Conservation (phyloP, 2,329 filamentous ascomycete species). For the Achaetomium macrosporum region DNA sequence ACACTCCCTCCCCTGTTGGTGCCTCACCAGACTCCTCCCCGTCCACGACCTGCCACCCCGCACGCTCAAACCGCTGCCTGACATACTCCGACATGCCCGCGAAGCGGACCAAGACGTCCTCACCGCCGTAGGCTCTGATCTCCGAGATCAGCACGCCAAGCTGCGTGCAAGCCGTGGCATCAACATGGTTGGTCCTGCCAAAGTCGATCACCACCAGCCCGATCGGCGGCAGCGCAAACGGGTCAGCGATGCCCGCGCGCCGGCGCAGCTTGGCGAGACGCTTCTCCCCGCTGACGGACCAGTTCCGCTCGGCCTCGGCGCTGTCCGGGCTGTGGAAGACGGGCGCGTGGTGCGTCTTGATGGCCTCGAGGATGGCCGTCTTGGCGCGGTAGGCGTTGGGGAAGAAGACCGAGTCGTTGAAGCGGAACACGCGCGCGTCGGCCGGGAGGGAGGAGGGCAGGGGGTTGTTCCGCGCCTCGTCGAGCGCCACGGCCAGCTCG, state of each 20-base stretch:
- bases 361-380: slow-evolving; percentile 41
- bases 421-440: slow-evolving; percentile 51
- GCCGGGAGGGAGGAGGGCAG: slow-evolving; percentile 29
- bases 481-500: slow-evolving; percentile 23
- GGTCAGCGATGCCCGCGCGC: slow-evolving; percentile 31
- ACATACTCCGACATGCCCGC: slow-evolving; percentile 41
- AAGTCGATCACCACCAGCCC: slow-evolving; percentile 48
- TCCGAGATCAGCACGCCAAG: slow-evolving; percentile 44
- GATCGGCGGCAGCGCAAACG: slow-evolving; percentile 35
- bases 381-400: slow-evolving; percentile 53
- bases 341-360: slow-evolving; percentile 42
- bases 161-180: slow-evolving; percentile 46
- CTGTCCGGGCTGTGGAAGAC: slow-evolving; percentile 32
- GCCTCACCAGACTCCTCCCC: slow-evolving; percentile 25
- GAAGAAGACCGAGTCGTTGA: slow-evolving; percentile 55
- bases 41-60: slow-evolving; percentile 27
- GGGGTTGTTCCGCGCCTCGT: slow-evolving; percentile 22
- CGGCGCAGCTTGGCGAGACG: slow-evolving; percentile 42
- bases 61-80: slow-evolving; percentile 34
- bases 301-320: slow-evolving; percentile 38
- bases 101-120: slow-evolving; percentile 41
- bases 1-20: neutral
- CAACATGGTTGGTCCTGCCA: slow-evolving; percentile 45
- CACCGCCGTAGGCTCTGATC: slow-evolving; percentile 44
- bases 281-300: slow-evolving; percentile 48